These are phyloP conservation scores for Phytopythium kandeliae DNA, from an alignment of 352 stramenopile species.

Conservation along the genomic window DNA sequence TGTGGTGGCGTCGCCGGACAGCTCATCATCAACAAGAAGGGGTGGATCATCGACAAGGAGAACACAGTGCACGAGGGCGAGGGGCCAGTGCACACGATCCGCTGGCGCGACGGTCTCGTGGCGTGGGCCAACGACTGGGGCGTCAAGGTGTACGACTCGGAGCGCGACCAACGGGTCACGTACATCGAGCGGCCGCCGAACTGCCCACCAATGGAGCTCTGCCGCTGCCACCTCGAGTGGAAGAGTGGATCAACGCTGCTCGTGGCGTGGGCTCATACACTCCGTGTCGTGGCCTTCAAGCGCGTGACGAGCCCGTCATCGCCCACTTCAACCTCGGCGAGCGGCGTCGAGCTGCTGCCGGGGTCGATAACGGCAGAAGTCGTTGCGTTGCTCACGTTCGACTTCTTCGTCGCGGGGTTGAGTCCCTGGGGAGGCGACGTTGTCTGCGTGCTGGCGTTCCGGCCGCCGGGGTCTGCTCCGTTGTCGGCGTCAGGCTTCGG, in stretches of 20 bases:
- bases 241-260: slow-evolving; percentile 50
- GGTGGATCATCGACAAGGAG: slow-evolving; percentile 87
- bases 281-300: slow-evolving; percentile 78
- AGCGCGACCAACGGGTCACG: slow-evolving; percentile 70
- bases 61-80: slow-evolving; percentile 80
- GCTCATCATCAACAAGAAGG: slow-evolving; percentile 83
- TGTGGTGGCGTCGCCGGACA: slow-evolving; percentile 75
- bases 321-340: slow-evolving; percentile 23
- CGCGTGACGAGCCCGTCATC: slow-evolving; percentile 28
- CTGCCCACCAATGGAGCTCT: slow-evolving; percentile 80
- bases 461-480: slow-evolving; percentile 43
- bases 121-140: slow-evolving; percentile 86
- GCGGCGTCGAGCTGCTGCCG: slow-evolving; percentile 15
- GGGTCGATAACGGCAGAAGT: slow-evolving; percentile 57
- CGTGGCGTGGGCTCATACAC: slow-evolving; percentile 68
- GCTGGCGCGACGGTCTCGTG: slow-evolving; percentile 72
- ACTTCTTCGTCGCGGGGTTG: slow-evolving; percentile 79
- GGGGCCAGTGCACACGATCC: slow-evolving; percentile 72
- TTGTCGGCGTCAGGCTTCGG: slow-evolving; percentile 8
- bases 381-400: slow-evolving; percentile 65
- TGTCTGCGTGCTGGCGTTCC: slow-evolving; percentile 68
- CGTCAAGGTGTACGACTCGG: slow-evolving; percentile 80
- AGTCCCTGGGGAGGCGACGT: slow-evolving; percentile 54
- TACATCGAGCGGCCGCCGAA: slow-evolving; percentile 77
- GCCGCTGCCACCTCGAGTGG: slow-evolving; percentile 77